A percentile compares a stretch with the other conserved stretches of the same genome.
Conservation (phyloP, 1,284 basidiomycete genomes). For the Cryptococcus sp. region DNA sequence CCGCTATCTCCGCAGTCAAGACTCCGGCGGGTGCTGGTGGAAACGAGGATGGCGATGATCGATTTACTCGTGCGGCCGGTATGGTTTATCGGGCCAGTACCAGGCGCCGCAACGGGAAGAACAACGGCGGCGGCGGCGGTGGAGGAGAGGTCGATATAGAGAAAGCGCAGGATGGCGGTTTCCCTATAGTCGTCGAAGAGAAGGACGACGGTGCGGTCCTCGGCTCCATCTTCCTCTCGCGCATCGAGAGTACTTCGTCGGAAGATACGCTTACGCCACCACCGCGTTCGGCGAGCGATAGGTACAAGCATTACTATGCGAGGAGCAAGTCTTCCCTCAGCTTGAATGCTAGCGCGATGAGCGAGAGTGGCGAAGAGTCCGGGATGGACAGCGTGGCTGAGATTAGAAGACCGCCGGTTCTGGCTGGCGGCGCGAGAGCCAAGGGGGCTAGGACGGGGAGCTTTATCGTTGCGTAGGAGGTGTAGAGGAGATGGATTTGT, state of each 20-base stretch:
- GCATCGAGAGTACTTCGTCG: neutral
- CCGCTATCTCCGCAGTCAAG: constrained; percentile 26
- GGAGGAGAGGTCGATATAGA: neutral
- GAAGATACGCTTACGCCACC: neutral
- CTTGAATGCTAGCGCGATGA: neutral
- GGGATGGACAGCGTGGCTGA: constrained; percentile 7
- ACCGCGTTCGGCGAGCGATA: constrained; percentile 11
- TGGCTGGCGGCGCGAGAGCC: constrained; percentile 20
- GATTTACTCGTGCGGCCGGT: constrained; percentile 28
- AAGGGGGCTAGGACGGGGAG: constrained; percentile 19
- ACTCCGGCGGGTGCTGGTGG: constrained; percentile 6
- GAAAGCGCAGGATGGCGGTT: neutral
- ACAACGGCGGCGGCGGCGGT: neutral
- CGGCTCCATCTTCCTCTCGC: constrained; percentile 7
- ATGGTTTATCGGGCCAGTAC: constrained; percentile 24
- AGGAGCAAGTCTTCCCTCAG: constrained; percentile 9
- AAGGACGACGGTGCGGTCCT: neutral
- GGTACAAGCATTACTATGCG: constrained; percentile 26
- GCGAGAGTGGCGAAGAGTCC: neutral
- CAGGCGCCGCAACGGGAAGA: constrained; percentile 11
- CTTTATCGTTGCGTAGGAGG: constrained; percentile 5
- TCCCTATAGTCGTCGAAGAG: neutral
- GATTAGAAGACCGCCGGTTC: constrained; percentile 7
- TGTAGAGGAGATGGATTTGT: neutral
- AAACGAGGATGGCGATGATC: constrained; percentile 15